Evolutionary conservation across 306 rosid genomes (phyloP).

Genomic region (Astragalus membranaceus): DNA sequence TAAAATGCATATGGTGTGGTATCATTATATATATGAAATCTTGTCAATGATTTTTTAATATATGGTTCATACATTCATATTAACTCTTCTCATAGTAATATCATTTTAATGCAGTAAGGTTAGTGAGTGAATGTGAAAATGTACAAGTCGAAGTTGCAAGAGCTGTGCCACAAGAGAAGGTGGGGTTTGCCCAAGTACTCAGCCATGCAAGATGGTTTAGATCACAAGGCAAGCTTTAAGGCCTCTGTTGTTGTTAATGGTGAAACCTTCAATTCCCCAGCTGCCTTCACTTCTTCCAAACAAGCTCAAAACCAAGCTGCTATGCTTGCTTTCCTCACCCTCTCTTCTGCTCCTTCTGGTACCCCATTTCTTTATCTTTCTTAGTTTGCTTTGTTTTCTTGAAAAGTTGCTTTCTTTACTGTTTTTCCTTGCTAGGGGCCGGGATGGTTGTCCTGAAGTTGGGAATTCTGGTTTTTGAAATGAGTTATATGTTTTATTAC

Average conservation of each 20-base stretch:
- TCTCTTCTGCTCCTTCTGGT: constrained; percentile 24
- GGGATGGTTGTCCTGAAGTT: too few relatives aligned
- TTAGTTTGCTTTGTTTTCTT: neutral
- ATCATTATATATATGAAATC: too few relatives aligned
- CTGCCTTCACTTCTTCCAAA: constrained; percentile 38
- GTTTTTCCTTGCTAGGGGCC: neutral
- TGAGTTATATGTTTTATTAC: too few relatives aligned
- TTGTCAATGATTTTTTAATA: too few relatives aligned
- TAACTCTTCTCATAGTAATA: too few relatives aligned
- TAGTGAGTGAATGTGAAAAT: constrained; percentile 18
- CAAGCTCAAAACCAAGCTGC: constrained; percentile 60
- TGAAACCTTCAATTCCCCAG: constrained; percentile 25
- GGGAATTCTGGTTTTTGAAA: too few relatives aligned
- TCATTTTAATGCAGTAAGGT: too few relatives aligned
- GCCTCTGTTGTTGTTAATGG: constrained; percentile 50
- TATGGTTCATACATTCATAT: too few relatives aligned
- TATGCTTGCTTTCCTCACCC: constrained; percentile 42
- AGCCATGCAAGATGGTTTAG: constrained; percentile 42
- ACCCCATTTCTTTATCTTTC: neutral
- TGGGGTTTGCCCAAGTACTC: constrained; percentile 50
- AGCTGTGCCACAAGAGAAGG: constrained; percentile 47
- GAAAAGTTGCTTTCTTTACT: neutral
- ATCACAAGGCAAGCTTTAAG: constrained; percentile 46
- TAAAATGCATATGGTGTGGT: too few relatives aligned
- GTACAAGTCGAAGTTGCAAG: constrained; percentile 62